Percentiles rank a stretch among this genome's conserved stretches.
These are phyloP conservation scores for Volvariella surrecta DNA, from an alignment of 1,284 basidiomycete genomes.

Conservation along the genomic window DNA sequence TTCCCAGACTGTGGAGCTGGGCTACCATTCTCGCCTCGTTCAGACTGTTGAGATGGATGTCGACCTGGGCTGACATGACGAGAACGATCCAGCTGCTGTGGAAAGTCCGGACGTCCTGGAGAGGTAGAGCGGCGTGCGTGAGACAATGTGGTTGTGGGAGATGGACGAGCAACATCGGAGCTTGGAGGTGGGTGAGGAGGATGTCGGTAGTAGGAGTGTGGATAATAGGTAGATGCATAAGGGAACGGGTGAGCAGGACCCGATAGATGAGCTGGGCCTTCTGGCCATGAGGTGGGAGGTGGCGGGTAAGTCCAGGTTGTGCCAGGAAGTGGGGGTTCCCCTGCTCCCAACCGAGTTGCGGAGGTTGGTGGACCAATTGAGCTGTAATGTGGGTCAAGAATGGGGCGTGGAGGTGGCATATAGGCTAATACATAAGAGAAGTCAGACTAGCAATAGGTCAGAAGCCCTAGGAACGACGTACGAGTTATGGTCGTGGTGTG, in stretches of 20 bases:
- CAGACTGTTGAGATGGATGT: no score
- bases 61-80: no score
- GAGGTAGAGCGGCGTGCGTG: neutral
- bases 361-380: slow-evolving; percentile 43
- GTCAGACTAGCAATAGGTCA: slow-evolving; percentile 4
- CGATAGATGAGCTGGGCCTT: slow-evolving; percentile 17
- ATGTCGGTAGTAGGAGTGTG: slow-evolving; percentile 6
- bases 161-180: slow-evolving; percentile 2
- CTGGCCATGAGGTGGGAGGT: slow-evolving; percentile 20
- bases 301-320: slow-evolving; percentile 27
- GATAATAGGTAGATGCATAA: slow-evolving; percentile 10
- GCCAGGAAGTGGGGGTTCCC: slow-evolving; percentile 9
- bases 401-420: slow-evolving; percentile 25
- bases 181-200: slow-evolving; percentile 4
- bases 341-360: slow-evolving; percentile 33
- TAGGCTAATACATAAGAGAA: slow-evolving; percentile 17
- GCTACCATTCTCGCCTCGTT: no score
- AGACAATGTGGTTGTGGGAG: slow-evolving; percentile 2
- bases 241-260: neutral
- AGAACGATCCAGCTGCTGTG: no score
- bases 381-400: slow-evolving; percentile 22
- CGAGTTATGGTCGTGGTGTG: slow-evolving; percentile 33
- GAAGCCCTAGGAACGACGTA: slow-evolving; percentile 13
- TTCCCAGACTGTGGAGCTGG: no score
- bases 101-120: neutral